Conservation (phyloP, 2,329 filamentous ascomycete genomes). For the Apiospora rasikravindrae region DNA sequence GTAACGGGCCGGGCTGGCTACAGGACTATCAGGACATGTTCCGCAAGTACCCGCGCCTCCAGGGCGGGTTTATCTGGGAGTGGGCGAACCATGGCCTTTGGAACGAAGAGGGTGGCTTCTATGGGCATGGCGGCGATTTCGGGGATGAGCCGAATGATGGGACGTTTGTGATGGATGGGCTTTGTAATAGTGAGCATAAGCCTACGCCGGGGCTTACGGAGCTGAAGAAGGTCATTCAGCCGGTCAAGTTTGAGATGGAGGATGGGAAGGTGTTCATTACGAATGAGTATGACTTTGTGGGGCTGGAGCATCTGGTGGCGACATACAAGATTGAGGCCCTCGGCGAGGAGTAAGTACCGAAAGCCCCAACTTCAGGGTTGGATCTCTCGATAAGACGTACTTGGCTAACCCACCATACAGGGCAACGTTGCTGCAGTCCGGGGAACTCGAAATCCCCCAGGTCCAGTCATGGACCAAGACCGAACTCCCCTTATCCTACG, state of each 20-base stretch:
- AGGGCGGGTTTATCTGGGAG: constrained; percentile 72
- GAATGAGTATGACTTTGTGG: constrained; percentile 57
- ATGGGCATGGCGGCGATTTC: constrained; percentile 63
- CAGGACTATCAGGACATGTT: constrained; percentile 72
- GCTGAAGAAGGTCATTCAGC: constrained; percentile 63
- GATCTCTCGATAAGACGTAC: not conserved
- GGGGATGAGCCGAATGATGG: constrained; percentile 64
- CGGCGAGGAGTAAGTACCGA: constrained; percentile 44
- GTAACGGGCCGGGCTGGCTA: constrained; percentile 73
- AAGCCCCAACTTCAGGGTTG: not conserved
- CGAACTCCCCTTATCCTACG: constrained; percentile 40
- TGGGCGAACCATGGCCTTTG: constrained; percentile 67
- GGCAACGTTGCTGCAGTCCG: constrained; percentile 38
- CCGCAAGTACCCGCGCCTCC: constrained; percentile 62
- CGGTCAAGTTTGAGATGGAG: constrained; percentile 50
- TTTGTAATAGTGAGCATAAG: constrained; percentile 58
- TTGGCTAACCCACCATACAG: constrained; percentile 26
- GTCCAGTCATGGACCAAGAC: constrained; percentile 45
- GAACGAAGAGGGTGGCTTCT: constrained; percentile 53
- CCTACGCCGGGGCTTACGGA: constrained; percentile 63
- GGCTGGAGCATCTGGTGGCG: constrained; percentile 47
- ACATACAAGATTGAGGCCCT: constrained; percentile 52
- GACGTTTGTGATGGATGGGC: constrained; percentile 67
- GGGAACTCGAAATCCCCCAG: constrained; percentile 46
- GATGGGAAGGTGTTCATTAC: constrained; percentile 45